Base-by-base conservation (phyloP, 2,329 filamentous ascomycete genomes). In the Pyrenochaeta sp. region DNA sequence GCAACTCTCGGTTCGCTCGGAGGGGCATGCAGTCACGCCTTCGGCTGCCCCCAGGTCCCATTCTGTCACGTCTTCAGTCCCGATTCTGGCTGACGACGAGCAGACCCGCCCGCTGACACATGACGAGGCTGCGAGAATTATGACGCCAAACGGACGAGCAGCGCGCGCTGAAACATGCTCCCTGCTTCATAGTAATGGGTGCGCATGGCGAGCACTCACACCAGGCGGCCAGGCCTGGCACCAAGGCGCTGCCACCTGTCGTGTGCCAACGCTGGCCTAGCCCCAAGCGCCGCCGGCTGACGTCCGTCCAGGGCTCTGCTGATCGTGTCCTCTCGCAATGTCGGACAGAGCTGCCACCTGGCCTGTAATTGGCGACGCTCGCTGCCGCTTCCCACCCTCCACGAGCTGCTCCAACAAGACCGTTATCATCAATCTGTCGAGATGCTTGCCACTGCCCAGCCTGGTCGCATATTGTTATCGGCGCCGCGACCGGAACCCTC, bases 391-490 rank as follows among this genome's bases (percentile, higher is more conserved):
- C 48, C 54, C 48, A 58, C 54, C 47, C 57, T 51, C 58, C 56
- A 48, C 52, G 32, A 48, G 45, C 51, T 56, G 44, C 64, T 54
- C 54, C 60, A 62, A 57, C 61, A 50, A 39, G 42, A 39, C 66
- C 67, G 63, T 70, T 72, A 65, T 71, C 67, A 54, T 48, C 46
- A 39, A 57, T 63, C 59, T 59, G 61, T 71, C 64, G 62, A 54
- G 62, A 69, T 66, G 55, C 62, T 67, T 60, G 64, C 61, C 65
- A 60, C 56, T 47, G 39, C 27, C 25, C 34, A 47, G 25, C 36
- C 55, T 42, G 56, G 25, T 51, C 22, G 42, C 46, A 47, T 24
- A 53, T 53, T 52, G 54, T 49, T 52, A 59, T 59, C 59, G 47
- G 39, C 45, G 40, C 30, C 22, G 45, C 34, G 42, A 54, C 45